Conservation (phyloP, 345 rosid genomes). For the Pistacia integerrima region DNA sequence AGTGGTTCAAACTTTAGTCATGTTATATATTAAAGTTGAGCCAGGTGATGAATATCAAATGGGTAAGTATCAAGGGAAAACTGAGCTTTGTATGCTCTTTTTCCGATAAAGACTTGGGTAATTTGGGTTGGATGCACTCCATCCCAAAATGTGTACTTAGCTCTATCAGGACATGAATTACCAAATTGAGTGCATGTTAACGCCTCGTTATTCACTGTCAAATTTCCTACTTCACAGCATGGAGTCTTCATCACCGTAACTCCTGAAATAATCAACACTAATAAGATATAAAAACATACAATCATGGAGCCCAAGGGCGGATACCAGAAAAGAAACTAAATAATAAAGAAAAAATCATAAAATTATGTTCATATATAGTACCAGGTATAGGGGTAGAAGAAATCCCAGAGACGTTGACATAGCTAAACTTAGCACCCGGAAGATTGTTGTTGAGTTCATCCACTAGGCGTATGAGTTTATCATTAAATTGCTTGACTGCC, state of each 20-base stretch:
- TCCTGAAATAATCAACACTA: constrained; percentile 3
- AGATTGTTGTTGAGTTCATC: constrained; percentile 39
- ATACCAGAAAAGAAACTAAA: too few species aligned
- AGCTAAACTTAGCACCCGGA: constrained; percentile 39
- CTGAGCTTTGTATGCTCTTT: constrained; percentile 36
- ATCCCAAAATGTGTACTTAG: constrained; percentile 44
- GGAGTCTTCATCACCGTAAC: constrained; percentile 38
- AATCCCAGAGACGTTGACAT: constrained; percentile 23
- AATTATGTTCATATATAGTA: neutral
- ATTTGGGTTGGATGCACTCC: constrained; percentile 50
- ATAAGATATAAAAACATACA: too few species aligned
- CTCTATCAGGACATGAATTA: constrained; percentile 40
- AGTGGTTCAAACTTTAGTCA: too few species aligned
- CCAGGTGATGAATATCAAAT: neutral
- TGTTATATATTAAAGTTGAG: neutral
- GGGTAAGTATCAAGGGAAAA: neutral
- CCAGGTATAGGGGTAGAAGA: neutral
- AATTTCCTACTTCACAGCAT: constrained; percentile 42
- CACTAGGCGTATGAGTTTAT: constrained; percentile 38
- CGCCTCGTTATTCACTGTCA: constrained; percentile 30
- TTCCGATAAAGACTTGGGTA: constrained; percentile 33
- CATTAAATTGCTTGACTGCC: constrained; percentile 45
- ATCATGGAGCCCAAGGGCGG: too few species aligned
- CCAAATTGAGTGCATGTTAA: constrained; percentile 45
- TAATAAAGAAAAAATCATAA: too few species aligned